phyloP scores from a whole-genome alignment of 2,329 filamentous ascomycete genomes.

The Diaporthe longicolla region DNA sequence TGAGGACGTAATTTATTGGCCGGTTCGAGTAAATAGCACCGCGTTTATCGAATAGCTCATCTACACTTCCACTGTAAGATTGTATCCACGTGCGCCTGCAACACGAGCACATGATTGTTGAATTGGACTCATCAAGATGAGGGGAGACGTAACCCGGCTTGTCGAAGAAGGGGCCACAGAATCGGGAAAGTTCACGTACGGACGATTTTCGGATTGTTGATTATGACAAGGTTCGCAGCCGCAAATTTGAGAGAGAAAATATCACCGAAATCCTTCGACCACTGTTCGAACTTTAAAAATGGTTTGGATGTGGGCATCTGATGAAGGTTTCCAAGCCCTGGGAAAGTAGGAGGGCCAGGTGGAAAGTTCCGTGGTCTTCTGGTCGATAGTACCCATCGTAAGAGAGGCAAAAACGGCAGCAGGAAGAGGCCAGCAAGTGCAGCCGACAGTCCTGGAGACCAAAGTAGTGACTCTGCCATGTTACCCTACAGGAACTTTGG shows the following conservation, averaged over 20 bases:
- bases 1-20: conserved; percentile 49
- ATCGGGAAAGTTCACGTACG: conserved; percentile 23
- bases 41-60: conserved; percentile 56
- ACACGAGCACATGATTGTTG: not conserved
- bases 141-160: not conserved
- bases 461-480: not conserved
- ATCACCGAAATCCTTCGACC: conserved; percentile 53
- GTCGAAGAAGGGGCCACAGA: not conserved
- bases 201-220: conserved; percentile 51
- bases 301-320: conserved; percentile 47
- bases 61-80: not conserved
- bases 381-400: not conserved
- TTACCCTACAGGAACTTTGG: too few species aligned
- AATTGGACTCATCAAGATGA: not conserved
- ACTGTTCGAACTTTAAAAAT: conserved; percentile 50
- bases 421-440: not conserved
- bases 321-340: conserved; percentile 48
- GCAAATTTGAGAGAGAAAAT: conserved; percentile 53
- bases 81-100: too few species aligned
- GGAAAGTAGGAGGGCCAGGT: conserved; percentile 44
- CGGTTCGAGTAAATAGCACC: conserved; percentile 56
- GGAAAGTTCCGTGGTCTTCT: conserved; percentile 45
- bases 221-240: conserved; percentile 51
- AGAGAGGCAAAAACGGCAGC: not conserved
- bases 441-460: not conserved